Evolutionary conservation across 2,329 filamentous ascomycete species (phyloP), one percentile per base, ranked within the genome.

Genomic region (Xylariaceae sp.): DNA sequence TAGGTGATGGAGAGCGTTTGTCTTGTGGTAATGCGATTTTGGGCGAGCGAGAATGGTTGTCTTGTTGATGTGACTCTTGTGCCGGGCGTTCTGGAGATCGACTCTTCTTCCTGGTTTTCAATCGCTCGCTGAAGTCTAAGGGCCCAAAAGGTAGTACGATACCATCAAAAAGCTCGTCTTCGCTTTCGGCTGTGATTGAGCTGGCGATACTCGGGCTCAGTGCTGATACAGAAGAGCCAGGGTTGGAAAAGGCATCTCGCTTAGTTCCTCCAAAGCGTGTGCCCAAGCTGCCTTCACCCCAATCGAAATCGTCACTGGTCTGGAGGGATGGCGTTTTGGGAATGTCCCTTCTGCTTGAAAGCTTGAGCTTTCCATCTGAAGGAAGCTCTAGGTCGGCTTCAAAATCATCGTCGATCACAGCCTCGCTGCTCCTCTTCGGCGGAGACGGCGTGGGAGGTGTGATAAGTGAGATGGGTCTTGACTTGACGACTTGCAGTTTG

Each of bases 161-260:
- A n/a, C 93, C 93, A 55, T 94, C 89, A 54, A 97, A 81, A 6
- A 89, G 88, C 69, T 97, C 93, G 60, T 96, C 92, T 66, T 97
- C 93, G 66, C 92, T 97, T 73, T 97, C 94, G 10, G 84, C 82
- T 1, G 91, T 96, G 61, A 96, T 85, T 58, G 89, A 94, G 70
- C 93, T 97, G 17, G 91, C 89, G 50, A 96, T 82, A 68, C 92
- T 97, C 13, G 94, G 93, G 66, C 93, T 97, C 69, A 97, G 81
- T 28, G 90, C 89, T 38, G 92, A 96, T 34, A 87, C 84, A 16
- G 90, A 93, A 1, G 91, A 96, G 73, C 90, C 94, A 63, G 90
- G 85, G 63, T 86, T 85, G 45, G 90, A 92, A 39, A 83, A 84
- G n/a, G 79, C 81, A 64, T 93, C 90, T 62, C 90, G 84, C 59